Evolutionary conservation across 352 stramenopile genomes (phyloP).

Genomic region (Pythium dissimile): DNA sequence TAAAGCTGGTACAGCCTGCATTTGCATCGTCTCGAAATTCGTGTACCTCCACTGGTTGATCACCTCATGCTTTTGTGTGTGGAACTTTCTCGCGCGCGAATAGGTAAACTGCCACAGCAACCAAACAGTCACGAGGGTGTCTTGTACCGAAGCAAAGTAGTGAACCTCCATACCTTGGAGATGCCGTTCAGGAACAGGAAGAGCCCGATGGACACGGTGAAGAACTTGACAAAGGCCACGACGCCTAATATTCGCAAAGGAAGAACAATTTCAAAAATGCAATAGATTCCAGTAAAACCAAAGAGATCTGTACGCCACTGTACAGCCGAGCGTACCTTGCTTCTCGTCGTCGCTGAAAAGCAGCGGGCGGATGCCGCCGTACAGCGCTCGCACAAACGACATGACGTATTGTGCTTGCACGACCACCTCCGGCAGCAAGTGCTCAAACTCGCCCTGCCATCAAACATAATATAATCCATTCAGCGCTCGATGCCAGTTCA

Average conservation of each 20-base stretch:
- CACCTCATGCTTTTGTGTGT: conserved; percentile 31
- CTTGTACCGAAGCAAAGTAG: neutral
- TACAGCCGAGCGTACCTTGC: conserved; percentile 16
- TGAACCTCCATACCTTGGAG: conserved; percentile 25
- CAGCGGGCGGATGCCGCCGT: conserved; percentile 33
- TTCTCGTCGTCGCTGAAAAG: conserved; percentile 27
- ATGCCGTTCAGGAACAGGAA: conserved; percentile 41
- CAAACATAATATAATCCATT: too few species aligned
- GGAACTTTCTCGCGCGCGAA: conserved; percentile 32
- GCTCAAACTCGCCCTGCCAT: conserved; percentile 38
- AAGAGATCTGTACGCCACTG: neutral
- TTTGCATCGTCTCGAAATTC: neutral
- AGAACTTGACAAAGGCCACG: conserved; percentile 35
- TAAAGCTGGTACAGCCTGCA: neutral
- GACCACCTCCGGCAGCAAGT: conserved; percentile 27
- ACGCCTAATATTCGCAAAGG: conserved; percentile 10
- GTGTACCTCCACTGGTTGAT: conserved; percentile 36
- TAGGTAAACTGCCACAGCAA: conserved; percentile 32
- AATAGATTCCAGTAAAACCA: too few species aligned
- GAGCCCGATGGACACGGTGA: conserved; percentile 30
- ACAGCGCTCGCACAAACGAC: conserved; percentile 30
- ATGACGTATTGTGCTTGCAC: conserved; percentile 39
- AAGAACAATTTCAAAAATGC: neutral
- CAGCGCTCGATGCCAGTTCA: too few species aligned
- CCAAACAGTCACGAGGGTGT: neutral